Evolutionary conservation across 106 monocot genomes (phyloP).

Genomic region (Posidonia australis): DNA sequence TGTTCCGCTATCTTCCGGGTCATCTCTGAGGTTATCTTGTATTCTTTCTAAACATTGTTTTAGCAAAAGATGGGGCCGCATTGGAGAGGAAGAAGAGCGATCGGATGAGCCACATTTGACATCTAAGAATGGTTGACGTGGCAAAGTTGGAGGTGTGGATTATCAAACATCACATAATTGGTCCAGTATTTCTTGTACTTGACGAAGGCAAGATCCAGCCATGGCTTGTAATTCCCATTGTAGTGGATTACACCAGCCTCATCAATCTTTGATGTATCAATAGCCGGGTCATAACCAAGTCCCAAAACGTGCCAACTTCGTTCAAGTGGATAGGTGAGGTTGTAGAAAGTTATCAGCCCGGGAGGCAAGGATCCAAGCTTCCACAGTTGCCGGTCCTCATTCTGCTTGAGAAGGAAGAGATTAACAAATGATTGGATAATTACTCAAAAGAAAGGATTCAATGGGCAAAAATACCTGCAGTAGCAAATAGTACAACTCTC

Average conservation of each 20-base stretch:
- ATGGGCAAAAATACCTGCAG: too few relatives aligned
- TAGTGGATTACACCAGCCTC: constrained; percentile 53
- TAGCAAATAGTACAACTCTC: too few relatives aligned
- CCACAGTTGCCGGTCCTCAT: constrained; percentile 50
- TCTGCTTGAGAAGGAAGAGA: constrained; percentile 19
- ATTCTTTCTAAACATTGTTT: too few relatives aligned
- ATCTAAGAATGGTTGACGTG: constrained; percentile 6
- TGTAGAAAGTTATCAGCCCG: constrained; percentile 60
- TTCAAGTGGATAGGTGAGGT: constrained; percentile 44
- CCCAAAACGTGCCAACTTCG: constrained; percentile 66
- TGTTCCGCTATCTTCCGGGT: too few relatives aligned
- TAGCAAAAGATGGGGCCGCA: too few relatives aligned
- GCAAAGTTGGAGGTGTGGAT: constrained; percentile 26
- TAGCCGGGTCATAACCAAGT: constrained; percentile 53
- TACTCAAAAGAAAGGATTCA: too few relatives aligned
- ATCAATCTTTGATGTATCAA: constrained; percentile 25
- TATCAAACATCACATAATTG: constrained; percentile 21
- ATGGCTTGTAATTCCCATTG: constrained; percentile 67
- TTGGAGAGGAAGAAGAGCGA: too few relatives aligned
- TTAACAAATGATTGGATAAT: not conserved
- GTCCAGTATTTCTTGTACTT: constrained; percentile 48
- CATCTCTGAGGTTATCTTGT: too few relatives aligned
- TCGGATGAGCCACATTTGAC: too few relatives aligned
- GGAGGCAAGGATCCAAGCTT: constrained; percentile 64
- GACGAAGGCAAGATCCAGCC: constrained; percentile 47